These are phyloP conservation scores for Macrotyloma uniflorum DNA, from an alignment of 306 rosid species.

Conservation along the genomic window DNA sequence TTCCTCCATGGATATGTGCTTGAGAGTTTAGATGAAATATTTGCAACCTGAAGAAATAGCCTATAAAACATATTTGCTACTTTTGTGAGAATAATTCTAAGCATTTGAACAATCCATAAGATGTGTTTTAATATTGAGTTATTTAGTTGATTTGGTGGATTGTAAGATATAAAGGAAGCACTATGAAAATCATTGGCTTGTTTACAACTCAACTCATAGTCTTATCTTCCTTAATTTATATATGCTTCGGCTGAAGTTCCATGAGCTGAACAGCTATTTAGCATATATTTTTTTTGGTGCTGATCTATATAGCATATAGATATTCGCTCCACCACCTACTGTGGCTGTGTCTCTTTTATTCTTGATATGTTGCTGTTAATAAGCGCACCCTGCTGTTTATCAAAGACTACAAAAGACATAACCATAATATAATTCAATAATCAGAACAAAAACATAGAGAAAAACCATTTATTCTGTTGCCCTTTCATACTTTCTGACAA, in stretches of 20 bases:
- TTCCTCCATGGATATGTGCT: background rate
- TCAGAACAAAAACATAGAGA: background rate
- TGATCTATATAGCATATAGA: no score
- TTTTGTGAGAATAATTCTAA: background rate
- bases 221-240: background rate
- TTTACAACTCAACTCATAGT: background rate
- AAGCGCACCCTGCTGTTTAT: constrained; percentile 17
- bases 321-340: background rate
- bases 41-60: no score
- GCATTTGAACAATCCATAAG: background rate
- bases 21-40: background rate
- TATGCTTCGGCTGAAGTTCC: background rate
- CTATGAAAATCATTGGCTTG: background rate
- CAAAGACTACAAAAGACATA: background rate
- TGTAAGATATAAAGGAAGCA: background rate
- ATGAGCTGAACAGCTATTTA: background rate
- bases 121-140: background rate
- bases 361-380: background rate
- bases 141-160: background rate
- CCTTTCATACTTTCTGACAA: background rate
- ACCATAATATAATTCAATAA: constrained; percentile 16
- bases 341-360: background rate
- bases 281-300: no score
- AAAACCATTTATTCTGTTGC: background rate
- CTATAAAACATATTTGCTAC: background rate